Evolutionary conservation across 768 basidiomycete species (phyloP), one percentile per base, ranked within the genome.

Genomic region (Suillus tomentosus): DNA sequence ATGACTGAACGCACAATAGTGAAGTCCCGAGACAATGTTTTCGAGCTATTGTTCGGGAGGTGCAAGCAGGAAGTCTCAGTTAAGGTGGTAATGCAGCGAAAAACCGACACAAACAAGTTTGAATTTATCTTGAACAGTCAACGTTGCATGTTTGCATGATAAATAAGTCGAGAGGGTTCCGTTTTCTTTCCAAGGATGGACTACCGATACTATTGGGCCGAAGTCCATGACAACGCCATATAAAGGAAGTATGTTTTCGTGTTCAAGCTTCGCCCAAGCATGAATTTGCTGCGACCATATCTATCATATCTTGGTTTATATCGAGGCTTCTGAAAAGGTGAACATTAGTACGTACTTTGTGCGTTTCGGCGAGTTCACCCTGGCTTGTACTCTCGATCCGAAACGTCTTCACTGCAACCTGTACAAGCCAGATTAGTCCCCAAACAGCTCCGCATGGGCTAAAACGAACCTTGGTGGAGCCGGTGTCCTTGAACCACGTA

Each of bases 241-340:
- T 24, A 72, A 62, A 5, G 68, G 68, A 9, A 73, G 48, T 19
- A 73, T 63, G 58, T 73, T 72, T n/a, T 63, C 61, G 51, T 73
- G 70, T 19, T 57, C 24, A 15, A 72, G 64, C 40, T 58, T 40
- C 48, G 61, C 61, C 71, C 71, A 72, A 10, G 70, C 71, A 40
- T 63, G 62, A 14, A 72, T 57, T 62, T 71, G 71, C 17, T 69
- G 69, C 11, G 62, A 61, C 34, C 71, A 58, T 45, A 68, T 51
- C 70, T 71, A 27, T 42, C 24, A 15, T 42, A 58, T 40, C 22
- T 27, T 7, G 24, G 39, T 58, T 58, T 58, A 42, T 42, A 58
- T 58, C 1, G 10, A 57, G 8, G 24, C 11, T 40, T 42, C 36
- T 17, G 10, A 17, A 10, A 40, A 42, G 3, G 15, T 27, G 42